Conservation (phyloP, 2,329 filamentous ascomycete species). For the Emergomyces orientalis region DNA sequence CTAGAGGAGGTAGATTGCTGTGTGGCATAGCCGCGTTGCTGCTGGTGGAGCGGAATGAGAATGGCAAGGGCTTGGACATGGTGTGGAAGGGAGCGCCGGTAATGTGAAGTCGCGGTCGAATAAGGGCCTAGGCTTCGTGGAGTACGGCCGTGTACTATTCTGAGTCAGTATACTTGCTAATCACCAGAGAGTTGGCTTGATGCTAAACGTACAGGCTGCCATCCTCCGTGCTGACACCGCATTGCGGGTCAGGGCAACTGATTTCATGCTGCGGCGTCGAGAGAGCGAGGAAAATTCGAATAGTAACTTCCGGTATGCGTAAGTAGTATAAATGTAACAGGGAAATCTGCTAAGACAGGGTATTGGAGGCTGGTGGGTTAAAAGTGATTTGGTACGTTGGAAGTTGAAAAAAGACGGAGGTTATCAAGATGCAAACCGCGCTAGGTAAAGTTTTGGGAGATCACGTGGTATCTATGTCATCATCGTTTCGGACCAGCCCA, state of each 20-base stretch:
- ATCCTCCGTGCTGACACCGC: conserved; percentile 13
- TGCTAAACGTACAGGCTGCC: conserved; percentile 4
- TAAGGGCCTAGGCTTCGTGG: conserved; percentile 25
- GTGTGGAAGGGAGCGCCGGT: conserved; percentile 36
- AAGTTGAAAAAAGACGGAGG: background rate
- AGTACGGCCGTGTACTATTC: conserved; percentile 26
- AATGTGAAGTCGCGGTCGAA: conserved; percentile 26
- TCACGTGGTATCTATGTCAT: background rate
- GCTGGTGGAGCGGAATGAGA: conserved; percentile 39
- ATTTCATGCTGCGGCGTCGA: conserved; percentile 25
- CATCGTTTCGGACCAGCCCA: background rate
- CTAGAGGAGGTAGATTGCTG: conserved; percentile 46
- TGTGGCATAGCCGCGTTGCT: conserved; percentile 43
- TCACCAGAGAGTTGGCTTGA: conserved; percentile 6
- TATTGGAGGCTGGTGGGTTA: background rate
- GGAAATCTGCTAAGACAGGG: background rate
- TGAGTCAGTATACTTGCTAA: background rate
- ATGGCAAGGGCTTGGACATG: conserved; percentile 50
- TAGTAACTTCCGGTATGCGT: background rate
- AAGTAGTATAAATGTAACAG: background rate
- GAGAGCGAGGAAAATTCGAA: background rate
- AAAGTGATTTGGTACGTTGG: background rate
- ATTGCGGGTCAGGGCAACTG: conserved; percentile 31
- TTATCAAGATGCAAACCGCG: background rate
- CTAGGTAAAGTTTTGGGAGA: background rate